phyloP scores from a whole-genome alignment of 2,329 filamentous ascomycete genomes.

The Alternaria angustiovoidea region DNA sequence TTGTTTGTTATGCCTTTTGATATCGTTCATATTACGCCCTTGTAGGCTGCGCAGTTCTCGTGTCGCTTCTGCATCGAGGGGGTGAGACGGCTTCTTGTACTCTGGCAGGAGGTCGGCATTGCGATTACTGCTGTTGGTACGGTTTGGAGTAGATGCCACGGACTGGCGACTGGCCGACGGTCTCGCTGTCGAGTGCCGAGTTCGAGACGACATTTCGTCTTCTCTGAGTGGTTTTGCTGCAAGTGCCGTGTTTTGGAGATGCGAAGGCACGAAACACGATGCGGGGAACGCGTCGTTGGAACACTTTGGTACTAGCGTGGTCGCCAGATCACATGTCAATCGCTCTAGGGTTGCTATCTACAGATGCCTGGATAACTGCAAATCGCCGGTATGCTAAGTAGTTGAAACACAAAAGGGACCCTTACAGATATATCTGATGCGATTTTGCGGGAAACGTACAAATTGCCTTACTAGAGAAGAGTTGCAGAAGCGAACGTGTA shows the following conservation, averaged over 20 bases:
- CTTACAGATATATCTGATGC: background rate
- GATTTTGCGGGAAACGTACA: background rate
- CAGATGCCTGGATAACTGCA: too few species aligned
- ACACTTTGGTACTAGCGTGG: slow-evolving; percentile 2
- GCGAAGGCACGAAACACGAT: background rate
- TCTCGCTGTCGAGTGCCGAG: slow-evolving; percentile 20
- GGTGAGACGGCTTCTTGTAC: slow-evolving; percentile 63
- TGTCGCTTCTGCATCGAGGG: slow-evolving; percentile 59
- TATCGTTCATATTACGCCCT: slow-evolving; percentile 51
- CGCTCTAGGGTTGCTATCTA: background rate
- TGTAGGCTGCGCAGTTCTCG: slow-evolving; percentile 57
- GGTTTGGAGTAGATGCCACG: slow-evolving; percentile 1
- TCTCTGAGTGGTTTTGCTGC: background rate
- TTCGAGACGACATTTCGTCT: slow-evolving; percentile 33
- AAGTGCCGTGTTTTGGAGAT: background rate
- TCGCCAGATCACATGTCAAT: slow-evolving; percentile 12
- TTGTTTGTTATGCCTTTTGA: slow-evolving; percentile 59
- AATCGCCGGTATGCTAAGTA: too few species aligned
- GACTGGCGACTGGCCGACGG: slow-evolving; percentile 25
- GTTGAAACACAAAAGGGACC: background rate
- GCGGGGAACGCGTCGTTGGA: slow-evolving; percentile 11
- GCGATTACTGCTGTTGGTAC: slow-evolving; percentile 11
- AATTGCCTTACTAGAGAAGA: background rate
- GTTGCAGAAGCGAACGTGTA: background rate
- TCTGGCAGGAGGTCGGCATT: slow-evolving; percentile 51